Percentiles rank a stretch among this genome's conserved stretches.
Conservation (phyloP, 129 eudicot genomes). For the Tagetes erecta region DNA sequence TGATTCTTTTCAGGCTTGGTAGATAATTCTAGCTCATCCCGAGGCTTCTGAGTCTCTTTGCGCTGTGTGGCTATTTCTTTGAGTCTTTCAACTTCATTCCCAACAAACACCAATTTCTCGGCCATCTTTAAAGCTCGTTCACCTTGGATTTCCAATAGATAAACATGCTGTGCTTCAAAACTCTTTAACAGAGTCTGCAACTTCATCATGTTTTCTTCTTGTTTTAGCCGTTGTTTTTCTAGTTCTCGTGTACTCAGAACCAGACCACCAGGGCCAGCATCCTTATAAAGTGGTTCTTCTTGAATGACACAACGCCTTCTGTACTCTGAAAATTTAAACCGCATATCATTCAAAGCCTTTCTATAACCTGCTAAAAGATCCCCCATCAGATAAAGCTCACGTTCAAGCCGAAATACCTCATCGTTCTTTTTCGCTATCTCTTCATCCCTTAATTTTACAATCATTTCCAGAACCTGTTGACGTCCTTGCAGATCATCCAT, state of each 20-base stretch:
- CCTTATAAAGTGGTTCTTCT: constrained; percentile 71
- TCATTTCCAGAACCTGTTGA: constrained; percentile 36
- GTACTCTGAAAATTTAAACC: constrained; percentile 55
- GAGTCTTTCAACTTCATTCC: constrained; percentile 48
- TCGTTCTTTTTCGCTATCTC: constrained; percentile 46
- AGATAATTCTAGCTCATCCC: not conserved
- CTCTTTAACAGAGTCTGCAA: constrained; percentile 37
- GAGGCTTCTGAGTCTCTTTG: constrained; percentile 33
- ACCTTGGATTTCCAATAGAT: constrained; percentile 31
- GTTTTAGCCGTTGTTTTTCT: constrained; percentile 51
- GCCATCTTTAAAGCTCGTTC: constrained; percentile 36
- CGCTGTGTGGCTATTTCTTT: constrained; percentile 24
- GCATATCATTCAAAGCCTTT: constrained; percentile 59
- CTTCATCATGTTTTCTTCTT: constrained; percentile 49
- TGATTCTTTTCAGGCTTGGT: not conserved
- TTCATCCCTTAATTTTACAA: constrained; percentile 45
- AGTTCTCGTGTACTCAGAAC: constrained; percentile 62
- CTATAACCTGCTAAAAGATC: constrained; percentile 61
- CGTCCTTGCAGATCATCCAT: constrained; percentile 48
- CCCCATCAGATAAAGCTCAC: constrained; percentile 65
- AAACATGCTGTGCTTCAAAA: constrained; percentile 30
- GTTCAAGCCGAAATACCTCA: constrained; percentile 57
- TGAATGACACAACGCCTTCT: constrained; percentile 44
- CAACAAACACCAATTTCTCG: constrained; percentile 42
- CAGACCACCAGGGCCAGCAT: constrained; percentile 81